Conservation (phyloP, 495 filamentous ascomycete species). For the Astrothelium macrocarpum region DNA sequence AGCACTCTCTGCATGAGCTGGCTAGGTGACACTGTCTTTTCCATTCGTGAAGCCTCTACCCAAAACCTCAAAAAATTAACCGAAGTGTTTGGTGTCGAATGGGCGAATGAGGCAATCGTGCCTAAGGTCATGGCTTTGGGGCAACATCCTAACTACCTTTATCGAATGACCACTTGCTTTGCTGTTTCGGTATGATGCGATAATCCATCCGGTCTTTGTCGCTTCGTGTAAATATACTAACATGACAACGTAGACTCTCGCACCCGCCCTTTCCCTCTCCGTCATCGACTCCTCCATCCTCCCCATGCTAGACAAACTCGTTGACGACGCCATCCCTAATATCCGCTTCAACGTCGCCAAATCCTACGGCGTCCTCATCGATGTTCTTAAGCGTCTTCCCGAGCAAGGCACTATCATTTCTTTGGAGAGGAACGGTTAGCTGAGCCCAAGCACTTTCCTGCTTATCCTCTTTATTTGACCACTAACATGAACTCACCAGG, state of each 20-base stretch:
- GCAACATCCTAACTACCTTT: conserved; percentile 93
- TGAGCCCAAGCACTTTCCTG: conserved; percentile 14
- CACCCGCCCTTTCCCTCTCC: conserved; percentile 80
- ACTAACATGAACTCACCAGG: background rate
- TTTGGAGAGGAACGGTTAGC: conserved; percentile 65
- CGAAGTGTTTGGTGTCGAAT: conserved; percentile 95
- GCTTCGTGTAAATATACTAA: conserved; percentile 6
- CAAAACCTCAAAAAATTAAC: conserved; percentile 96
- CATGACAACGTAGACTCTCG: conserved; percentile 59
- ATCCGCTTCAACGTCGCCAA: conserved; percentile 99
- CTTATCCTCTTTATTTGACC: background rate
- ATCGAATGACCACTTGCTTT: conserved; percentile 98
- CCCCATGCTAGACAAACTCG: conserved; percentile 89
- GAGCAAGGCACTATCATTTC: conserved; percentile 75
- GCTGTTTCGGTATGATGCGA: conserved; percentile 74
- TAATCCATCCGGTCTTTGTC: background rate
- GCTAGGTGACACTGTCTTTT: conserved; percentile 98
- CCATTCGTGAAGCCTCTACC: conserved; percentile 92
- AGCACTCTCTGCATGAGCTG: conserved; percentile 95
- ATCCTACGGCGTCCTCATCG: conserved; percentile 82
- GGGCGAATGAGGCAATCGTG: conserved; percentile 95
- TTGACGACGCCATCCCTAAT: conserved; percentile 90
- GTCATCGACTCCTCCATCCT: conserved; percentile 89
- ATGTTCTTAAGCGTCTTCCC: conserved; percentile 80
- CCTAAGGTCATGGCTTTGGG: conserved; percentile 98